These are phyloP conservation scores for Cyclotella distinguenda DNA, from an alignment of 108 stramenopile species.

Conservation along the genomic window DNA sequence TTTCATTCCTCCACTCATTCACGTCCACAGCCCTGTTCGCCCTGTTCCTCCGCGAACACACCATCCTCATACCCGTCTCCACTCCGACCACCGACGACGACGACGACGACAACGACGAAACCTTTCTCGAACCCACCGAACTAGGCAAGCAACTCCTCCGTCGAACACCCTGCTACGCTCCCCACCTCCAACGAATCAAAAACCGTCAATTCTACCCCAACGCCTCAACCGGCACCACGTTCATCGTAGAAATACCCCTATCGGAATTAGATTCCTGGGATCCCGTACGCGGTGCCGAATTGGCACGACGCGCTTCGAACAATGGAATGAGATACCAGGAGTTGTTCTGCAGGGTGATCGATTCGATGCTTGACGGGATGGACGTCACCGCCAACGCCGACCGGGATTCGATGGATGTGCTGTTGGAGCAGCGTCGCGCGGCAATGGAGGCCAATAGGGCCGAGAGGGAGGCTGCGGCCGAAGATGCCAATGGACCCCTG, in stretches of 20 bases:
- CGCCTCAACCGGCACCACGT: conserved; percentile 34
- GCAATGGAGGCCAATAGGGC: conserved; percentile 31
- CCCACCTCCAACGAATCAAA: conserved; percentile 72
- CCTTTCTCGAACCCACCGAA: conserved; percentile 65
- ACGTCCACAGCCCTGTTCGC: conserved; percentile 55
- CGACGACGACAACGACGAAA: conserved; percentile 45
- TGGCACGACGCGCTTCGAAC: conserved; percentile 60
- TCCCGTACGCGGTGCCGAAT: conserved; percentile 57
- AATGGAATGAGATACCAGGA: conserved; percentile 78
- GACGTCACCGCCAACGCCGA: background rate
- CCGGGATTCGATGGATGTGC: conserved; percentile 75
- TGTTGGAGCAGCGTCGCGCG: conserved; percentile 72
- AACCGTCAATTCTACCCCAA: conserved; percentile 56
- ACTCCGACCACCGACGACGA: conserved; percentile 31
- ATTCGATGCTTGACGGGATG: conserved; percentile 50
- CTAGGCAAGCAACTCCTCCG: conserved; percentile 41
- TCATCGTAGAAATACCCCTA: conserved; percentile 76
- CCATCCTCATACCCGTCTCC: conserved; percentile 50
- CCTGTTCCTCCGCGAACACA: conserved; percentile 67
- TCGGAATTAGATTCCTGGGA: conserved; percentile 71
- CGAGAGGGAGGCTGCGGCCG: conserved; percentile 3
- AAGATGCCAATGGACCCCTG: conserved; percentile 44
- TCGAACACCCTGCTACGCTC: conserved; percentile 67
- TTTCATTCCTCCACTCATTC: too few relatives aligned
- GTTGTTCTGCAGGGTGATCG: conserved; percentile 70